Conservation (phyloP, 2,329 filamentous ascomycete genomes). For the Alternaria sp. region DNA sequence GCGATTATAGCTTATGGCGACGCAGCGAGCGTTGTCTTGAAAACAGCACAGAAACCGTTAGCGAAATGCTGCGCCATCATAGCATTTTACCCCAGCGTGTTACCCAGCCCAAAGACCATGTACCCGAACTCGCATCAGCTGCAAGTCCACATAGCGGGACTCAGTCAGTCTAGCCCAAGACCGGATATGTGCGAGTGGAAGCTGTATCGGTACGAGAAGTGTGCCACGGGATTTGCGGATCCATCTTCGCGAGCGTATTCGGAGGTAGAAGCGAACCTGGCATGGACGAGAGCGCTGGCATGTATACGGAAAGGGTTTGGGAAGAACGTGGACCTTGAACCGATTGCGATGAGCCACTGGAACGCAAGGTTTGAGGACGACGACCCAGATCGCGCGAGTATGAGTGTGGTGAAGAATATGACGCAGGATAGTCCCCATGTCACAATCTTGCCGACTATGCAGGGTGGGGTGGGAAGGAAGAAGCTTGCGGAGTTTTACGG, state of each 20-base stretch:
- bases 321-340: constrained; percentile 45
- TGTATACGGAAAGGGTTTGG: constrained; percentile 47
- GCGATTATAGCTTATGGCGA: constrained; percentile 49
- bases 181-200: constrained; percentile 47
- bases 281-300: constrained; percentile 52
- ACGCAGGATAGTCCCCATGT: constrained; percentile 44
- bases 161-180: constrained; percentile 38
- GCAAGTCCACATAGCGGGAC: constrained; percentile 50
- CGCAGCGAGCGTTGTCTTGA: constrained; percentile 50
- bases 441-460: constrained; percentile 51
- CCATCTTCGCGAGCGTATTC: constrained; percentile 47
- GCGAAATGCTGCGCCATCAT: constrained; percentile 50
- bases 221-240: constrained; percentile 52
- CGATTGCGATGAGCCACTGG: constrained; percentile 42
- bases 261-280: constrained; percentile 49
- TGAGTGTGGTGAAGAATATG: constrained; percentile 40
- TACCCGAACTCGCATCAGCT: constrained; percentile 49
- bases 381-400: constrained; percentile 37
- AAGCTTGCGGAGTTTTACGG: constrained; percentile 60
- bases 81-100: constrained; percentile 51
- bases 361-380: constrained; percentile 42
- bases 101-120: constrained; percentile 46
- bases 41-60: constrained; percentile 49
- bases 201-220: constrained; percentile 49
- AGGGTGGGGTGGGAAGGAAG: constrained; percentile 52